Evolutionary conservation across 2,329 filamentous ascomycete species (phyloP), one percentile per base, ranked within the genome.

Genomic region (Aspergillus nomiae): DNA sequence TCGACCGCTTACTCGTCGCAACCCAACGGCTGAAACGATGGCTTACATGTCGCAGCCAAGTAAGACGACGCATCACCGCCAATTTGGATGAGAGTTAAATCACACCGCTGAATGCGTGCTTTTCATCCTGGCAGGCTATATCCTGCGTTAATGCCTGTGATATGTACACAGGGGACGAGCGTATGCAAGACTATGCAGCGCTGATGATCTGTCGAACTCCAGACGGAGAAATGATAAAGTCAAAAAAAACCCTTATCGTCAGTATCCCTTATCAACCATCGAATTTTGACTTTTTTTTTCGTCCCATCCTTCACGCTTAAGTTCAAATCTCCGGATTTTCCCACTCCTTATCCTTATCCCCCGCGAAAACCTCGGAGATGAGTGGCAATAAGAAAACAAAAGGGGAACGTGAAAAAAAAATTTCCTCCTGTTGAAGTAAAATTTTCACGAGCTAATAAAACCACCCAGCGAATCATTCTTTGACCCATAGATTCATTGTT

Each of bases 321-420:
- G 48, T 64, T 63, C 36, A 62, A 62, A 59, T 64, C 64, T 68
- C 66, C 64, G 55, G 63, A 65, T 65, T 51, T 46, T 57, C 50
- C 26, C 45, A 53, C 26, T 58, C 54, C 56, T 61, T 56, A 50
- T 50, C 59, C 66, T 72, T 71, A 70, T 72, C 64, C 71, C 71
- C 70, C 70, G 65, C 69, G 70, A 71, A 71, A 69, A 65, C 41
- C 59, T 58, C 61, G 62, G 58, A 61, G 61, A 55, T 26, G 26
- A 51, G 62, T 63, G 60, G 60, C 67, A 56, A 63, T 43, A 56
- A 54, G 51, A 56, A 41, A 50, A 50, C 24, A 30, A 28, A 30
- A 50, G 45, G 28, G 51, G 50, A 53, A 38, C 38, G 55, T 38
- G 46, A 9, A 36, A 58, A n/a, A 50, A 41, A 34, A 32, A 19